Percentiles rank a stretch among this genome's conserved stretches.
phyloP scores from a whole-genome alignment of 2,329 filamentous ascomycete species.

The Aspergillus spinulosporus region DNA sequence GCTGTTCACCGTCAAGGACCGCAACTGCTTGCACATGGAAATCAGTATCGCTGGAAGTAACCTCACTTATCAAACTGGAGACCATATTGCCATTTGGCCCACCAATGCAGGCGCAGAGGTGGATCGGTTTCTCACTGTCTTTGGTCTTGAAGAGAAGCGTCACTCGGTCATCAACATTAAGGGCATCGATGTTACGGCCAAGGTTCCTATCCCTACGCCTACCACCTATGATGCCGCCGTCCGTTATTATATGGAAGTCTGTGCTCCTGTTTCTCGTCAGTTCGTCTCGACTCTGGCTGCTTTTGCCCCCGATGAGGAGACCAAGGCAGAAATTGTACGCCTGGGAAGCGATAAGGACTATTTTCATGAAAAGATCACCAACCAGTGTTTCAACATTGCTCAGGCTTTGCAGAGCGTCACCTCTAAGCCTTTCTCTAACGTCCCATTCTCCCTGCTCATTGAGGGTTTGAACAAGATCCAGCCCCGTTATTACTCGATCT shows the following conservation, averaged over 20 bases:
- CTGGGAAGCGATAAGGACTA: conserved; percentile 93
- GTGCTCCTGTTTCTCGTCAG: conserved; percentile 92
- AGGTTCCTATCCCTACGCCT: conserved; percentile 95
- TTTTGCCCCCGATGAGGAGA: conserved; percentile 81
- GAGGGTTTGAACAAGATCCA: conserved; percentile 94
- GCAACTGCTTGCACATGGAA: conserved; percentile 97
- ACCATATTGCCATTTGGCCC: conserved; percentile 96
- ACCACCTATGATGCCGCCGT: conserved; percentile 93
- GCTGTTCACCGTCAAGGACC: conserved; percentile 81
- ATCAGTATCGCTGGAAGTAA: conserved; percentile 88
- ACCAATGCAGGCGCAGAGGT: conserved; percentile 92
- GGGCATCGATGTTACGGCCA: conserved; percentile 88
- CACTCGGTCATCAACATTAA: conserved; percentile 84
- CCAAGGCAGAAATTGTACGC: conserved; percentile 84
- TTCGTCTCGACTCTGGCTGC: conserved; percentile 83
- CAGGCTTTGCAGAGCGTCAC: conserved; percentile 75
- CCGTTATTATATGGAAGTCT: conserved; percentile 96
- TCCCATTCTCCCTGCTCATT: conserved; percentile 93
- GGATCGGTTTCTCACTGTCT: conserved; percentile 78
- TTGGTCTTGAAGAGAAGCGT: conserved; percentile 74
- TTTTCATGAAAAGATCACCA: conserved; percentile 81
- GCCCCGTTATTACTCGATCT: conserved; percentile 98
- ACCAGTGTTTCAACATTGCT: conserved; percentile 84
- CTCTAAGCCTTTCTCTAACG: conserved; percentile 73
- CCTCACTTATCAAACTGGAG: conserved; percentile 90